These are phyloP conservation scores for Middelhovenomyces tepae DNA, from an alignment of 805 yeast species.

Conservation along the genomic window DNA sequence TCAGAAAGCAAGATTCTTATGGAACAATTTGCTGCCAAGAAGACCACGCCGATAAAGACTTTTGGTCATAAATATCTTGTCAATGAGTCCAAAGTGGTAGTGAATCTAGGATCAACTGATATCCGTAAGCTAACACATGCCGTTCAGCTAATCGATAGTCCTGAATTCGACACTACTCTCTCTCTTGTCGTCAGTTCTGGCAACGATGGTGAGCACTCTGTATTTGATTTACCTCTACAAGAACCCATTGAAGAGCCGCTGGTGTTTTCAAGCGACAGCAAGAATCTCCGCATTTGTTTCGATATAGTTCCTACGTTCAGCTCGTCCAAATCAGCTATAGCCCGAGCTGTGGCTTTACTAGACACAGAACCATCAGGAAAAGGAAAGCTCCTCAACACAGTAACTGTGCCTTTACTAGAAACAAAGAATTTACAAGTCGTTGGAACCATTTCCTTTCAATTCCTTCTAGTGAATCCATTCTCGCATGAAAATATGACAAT, in stretches of 20 bases:
- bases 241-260: conserved; percentile 57
- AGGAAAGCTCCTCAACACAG: conserved; percentile 50
- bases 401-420: conserved; percentile 67
- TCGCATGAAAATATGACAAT: conserved; percentile 52
- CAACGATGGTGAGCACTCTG: conserved; percentile 41
- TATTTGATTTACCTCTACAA: conserved; percentile 70
- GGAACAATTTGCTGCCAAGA: conserved; percentile 1
- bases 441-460: conserved; percentile 68
- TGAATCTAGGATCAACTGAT: conserved; percentile 79
- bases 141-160: conserved; percentile 58
- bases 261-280: conserved; percentile 14
- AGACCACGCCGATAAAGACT: conserved; percentile 40
- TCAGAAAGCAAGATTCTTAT: neutral
- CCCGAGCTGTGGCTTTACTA: conserved; percentile 72
- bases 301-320: conserved; percentile 79
- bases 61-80: conserved; percentile 71
- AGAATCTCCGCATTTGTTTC: conserved; percentile 47
- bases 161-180: conserved; percentile 78
- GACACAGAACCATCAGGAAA: conserved; percentile 60
- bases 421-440: conserved; percentile 56
- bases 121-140: conserved; percentile 48
- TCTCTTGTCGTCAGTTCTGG: conserved; percentile 51
- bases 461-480: conserved; percentile 59
- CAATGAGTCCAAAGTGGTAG: conserved; percentile 55
- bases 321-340: conserved; percentile 41